Percentiles rank a stretch among this genome's conserved stretches.
These are phyloP conservation scores for Coemansia biformis DNA, from an alignment of 192 early-diverging fungal species.

Conservation along the genomic window DNA sequence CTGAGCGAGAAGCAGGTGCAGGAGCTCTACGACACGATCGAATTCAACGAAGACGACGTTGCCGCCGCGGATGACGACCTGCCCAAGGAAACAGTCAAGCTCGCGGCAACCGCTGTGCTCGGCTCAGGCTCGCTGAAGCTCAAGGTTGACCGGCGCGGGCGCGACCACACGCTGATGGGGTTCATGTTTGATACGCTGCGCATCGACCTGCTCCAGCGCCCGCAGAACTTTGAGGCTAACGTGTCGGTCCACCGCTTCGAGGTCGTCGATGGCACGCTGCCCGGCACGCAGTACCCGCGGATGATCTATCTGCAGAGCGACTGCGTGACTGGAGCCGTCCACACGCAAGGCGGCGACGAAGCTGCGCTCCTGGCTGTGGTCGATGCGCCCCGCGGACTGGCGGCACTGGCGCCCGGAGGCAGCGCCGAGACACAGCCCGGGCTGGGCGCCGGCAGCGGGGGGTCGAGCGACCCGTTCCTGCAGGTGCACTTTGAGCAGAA, in stretches of 20 bases:
- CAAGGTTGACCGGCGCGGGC: slow-evolving; percentile 49
- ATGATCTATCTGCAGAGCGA: slow-evolving; percentile 50
- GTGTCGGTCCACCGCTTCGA: slow-evolving; percentile 50
- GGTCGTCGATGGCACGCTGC: slow-evolving; percentile 50
- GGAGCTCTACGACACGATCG: slow-evolving; percentile 90
- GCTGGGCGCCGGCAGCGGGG: too few relatives aligned
- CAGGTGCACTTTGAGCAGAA: slow-evolving; percentile 71
- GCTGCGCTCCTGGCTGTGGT: slow-evolving; percentile 16
- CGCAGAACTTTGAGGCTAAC: slow-evolving; percentile 36
- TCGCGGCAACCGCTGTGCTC: slow-evolving; percentile 60
- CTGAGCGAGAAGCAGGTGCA: slow-evolving; percentile 82
- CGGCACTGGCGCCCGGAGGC: too few relatives aligned
- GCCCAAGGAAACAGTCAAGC: slow-evolving; percentile 54
- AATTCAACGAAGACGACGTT: slow-evolving; percentile 77
- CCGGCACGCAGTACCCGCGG: slow-evolving; percentile 43
- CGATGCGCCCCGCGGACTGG: slow-evolving; percentile 15
- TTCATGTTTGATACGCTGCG: slow-evolving; percentile 43
- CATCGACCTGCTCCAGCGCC: slow-evolving; percentile 40
- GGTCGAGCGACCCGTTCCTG: slow-evolving; percentile 41
- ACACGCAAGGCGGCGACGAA: slow-evolving; percentile 1
- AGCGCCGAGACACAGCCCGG: too few relatives aligned
- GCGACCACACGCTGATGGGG: slow-evolving; percentile 48
- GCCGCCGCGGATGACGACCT: slow-evolving; percentile 36
- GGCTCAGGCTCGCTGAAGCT: slow-evolving; percentile 77
- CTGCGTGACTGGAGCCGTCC: neutral